Percentiles rank a stretch among this genome's conserved stretches.
Evolutionary conservation across 106 monocot species (phyloP).

Genomic region (Gastrodia elata): DNA sequence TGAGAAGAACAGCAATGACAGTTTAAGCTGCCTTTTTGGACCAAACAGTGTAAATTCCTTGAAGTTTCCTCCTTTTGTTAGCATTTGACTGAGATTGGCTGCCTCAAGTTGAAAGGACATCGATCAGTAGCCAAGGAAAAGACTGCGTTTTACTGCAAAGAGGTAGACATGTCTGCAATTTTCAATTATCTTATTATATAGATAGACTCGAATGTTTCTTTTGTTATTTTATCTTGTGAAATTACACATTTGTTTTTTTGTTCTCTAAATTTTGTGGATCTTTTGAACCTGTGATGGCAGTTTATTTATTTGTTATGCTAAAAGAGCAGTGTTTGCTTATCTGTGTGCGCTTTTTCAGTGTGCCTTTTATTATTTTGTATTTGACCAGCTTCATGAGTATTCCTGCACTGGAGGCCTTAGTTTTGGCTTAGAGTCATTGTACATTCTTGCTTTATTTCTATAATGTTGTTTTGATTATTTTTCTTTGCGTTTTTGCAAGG

Average conservation of each 20-base stretch:
- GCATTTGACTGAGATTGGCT: not conserved
- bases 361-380: not conserved
- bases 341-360: not conserved
- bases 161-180: not conserved
- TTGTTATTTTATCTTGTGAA: not conserved
- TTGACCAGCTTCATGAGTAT: not conserved
- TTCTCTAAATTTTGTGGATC: not conserved
- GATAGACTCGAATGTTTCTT: not conserved
- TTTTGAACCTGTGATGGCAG: not conserved
- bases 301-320: not conserved
- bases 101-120: not conserved
- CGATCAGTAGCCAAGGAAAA: too few species aligned
- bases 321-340: not conserved
- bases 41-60: slow-evolving; percentile 24
- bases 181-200: not conserved
- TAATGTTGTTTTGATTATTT: not conserved
- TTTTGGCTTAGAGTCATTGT: not conserved
- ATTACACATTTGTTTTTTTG: not conserved
- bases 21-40: slow-evolving; percentile 2
- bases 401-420: not conserved
- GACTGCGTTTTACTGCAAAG: not conserved
- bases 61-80: slow-evolving; percentile 10
- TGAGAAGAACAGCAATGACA: slow-evolving; percentile 17
- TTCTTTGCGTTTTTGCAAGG: not conserved
- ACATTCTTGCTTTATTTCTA: not conserved